Conservation (phyloP, 2,329 filamentous ascomycete genomes). For the Pochonia chlamydosporia region DNA sequence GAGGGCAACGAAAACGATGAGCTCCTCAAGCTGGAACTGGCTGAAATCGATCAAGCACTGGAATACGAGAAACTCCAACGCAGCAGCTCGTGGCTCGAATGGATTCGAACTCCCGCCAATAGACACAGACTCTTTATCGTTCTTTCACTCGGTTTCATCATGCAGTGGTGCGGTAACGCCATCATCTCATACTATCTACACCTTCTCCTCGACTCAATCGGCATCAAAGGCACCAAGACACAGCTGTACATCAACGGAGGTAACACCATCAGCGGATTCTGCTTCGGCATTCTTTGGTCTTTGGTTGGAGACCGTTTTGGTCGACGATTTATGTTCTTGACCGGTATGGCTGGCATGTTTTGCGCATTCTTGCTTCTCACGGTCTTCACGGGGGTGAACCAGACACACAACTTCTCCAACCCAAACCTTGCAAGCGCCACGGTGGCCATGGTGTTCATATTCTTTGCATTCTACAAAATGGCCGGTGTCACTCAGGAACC, state of each 20-base stretch:
- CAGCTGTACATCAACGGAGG: constrained; percentile 34
- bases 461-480: constrained; percentile 33
- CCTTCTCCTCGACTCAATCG: constrained; percentile 30
- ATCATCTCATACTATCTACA: constrained; percentile 36
- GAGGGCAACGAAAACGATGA: constrained; percentile 36
- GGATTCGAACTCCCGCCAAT: constrained; percentile 32
- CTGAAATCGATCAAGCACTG: constrained; percentile 41
- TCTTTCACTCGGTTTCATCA: constrained; percentile 31
- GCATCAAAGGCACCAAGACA: constrained; percentile 28
- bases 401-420: constrained; percentile 21
- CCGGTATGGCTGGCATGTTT: constrained; percentile 29
- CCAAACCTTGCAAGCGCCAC: constrained; percentile 23
- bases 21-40: constrained; percentile 39
- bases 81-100: constrained; percentile 35
- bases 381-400: constrained; percentile 28
- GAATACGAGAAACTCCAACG: constrained; percentile 21
- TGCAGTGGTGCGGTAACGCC: constrained; percentile 33
- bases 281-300: constrained; percentile 30
- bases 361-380: constrained; percentile 34
- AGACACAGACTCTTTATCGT: constrained; percentile 32
- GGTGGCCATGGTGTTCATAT: constrained; percentile 34
- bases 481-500: constrained; percentile 25
- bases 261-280: constrained; percentile 34
- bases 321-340: constrained; percentile 30
- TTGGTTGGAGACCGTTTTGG: constrained; percentile 28